These are phyloP conservation scores for Saccharomycopsis selenospora DNA, from an alignment of 805 yeast genomes.

Conservation along the genomic window DNA sequence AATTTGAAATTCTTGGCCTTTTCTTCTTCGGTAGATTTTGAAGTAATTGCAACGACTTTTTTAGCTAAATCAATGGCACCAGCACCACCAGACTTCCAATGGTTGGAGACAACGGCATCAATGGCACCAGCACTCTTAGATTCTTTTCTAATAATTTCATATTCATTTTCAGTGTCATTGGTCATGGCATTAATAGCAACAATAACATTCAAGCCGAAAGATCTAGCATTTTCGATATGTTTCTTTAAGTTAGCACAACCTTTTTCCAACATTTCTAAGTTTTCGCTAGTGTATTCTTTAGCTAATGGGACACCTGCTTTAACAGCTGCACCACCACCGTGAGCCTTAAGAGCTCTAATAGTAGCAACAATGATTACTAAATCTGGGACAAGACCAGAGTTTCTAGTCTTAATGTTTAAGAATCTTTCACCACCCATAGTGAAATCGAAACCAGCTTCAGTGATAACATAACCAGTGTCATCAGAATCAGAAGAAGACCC, in stretches of 20 bases:
- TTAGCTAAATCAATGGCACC: constrained; percentile 73
- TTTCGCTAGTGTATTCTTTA: constrained; percentile 62
- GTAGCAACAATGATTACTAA: constrained; percentile 78
- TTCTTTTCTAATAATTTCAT: constrained; percentile 57
- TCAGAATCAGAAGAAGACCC: constrained; percentile 50
- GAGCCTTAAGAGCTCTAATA: constrained; percentile 75
- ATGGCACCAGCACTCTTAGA: constrained; percentile 71
- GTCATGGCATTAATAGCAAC: constrained; percentile 78
- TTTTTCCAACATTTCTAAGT: constrained; percentile 55
- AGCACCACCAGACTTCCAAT: constrained; percentile 81
- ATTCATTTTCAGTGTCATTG: constrained; percentile 63
- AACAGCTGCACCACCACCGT: constrained; percentile 86
- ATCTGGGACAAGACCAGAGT: constrained; percentile 74
- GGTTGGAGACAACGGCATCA: constrained; percentile 75
- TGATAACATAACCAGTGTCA: constrained; percentile 68
- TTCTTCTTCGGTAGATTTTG: constrained; percentile 37
- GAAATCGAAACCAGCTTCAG: constrained; percentile 87
- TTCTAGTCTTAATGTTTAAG: constrained; percentile 72
- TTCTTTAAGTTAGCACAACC: constrained; percentile 74
- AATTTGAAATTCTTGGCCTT: constrained; percentile 38
- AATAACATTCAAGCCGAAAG: constrained; percentile 70
- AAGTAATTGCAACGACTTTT: constrained; percentile 45
- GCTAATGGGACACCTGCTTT: constrained; percentile 80
- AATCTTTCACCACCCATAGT: constrained; percentile 91
- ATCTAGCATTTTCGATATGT: constrained; percentile 65